These are phyloP conservation scores for Rubus parviflorus DNA, from an alignment of 306 rosid species.

Conservation along the genomic window DNA sequence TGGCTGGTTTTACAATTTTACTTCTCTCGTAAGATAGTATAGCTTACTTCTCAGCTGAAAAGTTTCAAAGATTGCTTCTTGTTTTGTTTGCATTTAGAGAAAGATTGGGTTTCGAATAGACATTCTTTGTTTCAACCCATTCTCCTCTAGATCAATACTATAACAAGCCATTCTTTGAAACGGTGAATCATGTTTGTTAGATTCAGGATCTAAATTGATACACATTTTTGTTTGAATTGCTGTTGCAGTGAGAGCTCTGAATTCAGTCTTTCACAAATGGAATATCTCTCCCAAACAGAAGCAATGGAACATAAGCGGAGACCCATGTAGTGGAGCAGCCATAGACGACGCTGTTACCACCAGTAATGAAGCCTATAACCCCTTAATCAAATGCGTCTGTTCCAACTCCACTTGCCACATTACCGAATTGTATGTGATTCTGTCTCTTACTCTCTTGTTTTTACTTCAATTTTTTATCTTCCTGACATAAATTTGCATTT, in stretches of 20 bases:
- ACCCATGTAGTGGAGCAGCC: constrained; percentile 67
- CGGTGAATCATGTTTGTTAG: not conserved
- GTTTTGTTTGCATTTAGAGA: no score
- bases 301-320: constrained; percentile 69
- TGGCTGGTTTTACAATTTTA: no score
- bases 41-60: no score
- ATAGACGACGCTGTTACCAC: constrained; percentile 16
- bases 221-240: not conserved
- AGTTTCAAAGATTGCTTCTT: no score
- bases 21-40: no score
- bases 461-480: not conserved
- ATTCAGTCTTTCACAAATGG: constrained; percentile 67
- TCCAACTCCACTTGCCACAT: constrained; percentile 57
- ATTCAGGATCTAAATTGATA: no score
- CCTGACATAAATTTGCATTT: not conserved
- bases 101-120: no score
- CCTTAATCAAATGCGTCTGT: constrained; percentile 71
- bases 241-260: constrained; percentile 54
- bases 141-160: no score
- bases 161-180: no score
- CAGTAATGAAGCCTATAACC: constrained; percentile 10
- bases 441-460: constrained; percentile 10
- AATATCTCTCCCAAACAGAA: constrained; percentile 11
- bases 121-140: no score
- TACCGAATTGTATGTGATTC: constrained; percentile 38